Conservation (phyloP, 1,139 yeast species). For the Spathaspora sp. region DNA sequence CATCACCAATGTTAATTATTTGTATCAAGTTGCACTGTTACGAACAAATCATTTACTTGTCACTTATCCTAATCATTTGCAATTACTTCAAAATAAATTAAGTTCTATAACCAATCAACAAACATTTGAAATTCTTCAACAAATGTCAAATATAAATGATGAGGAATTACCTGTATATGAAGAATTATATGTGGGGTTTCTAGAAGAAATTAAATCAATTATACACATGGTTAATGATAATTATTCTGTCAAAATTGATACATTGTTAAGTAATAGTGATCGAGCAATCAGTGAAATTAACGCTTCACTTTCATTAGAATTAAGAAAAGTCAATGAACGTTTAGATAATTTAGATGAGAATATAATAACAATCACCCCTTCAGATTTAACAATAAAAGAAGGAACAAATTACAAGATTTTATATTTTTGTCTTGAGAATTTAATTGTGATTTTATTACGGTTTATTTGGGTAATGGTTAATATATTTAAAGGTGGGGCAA, state of each 20-base stretch:
- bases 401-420: slow-evolving; percentile 31
- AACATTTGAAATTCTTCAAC: slow-evolving; percentile 24
- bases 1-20: slow-evolving; percentile 11
- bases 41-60: slow-evolving; percentile 26
- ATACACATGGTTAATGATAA: slow-evolving; percentile 41
- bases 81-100: slow-evolving; percentile 19
- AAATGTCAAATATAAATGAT: slow-evolving; percentile 32
- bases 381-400: slow-evolving; percentile 24
- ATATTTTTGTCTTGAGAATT: slow-evolving; percentile 42
- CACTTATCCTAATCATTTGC: slow-evolving; percentile 31
- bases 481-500: slow-evolving; percentile 43
- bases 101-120: slow-evolving; percentile 21
- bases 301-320: slow-evolving; percentile 72
- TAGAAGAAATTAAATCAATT: slow-evolving; percentile 39
- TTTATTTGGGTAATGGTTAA: slow-evolving; percentile 69
- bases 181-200: slow-evolving; percentile 30
- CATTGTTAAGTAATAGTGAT: slow-evolving; percentile 67
- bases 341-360: slow-evolving; percentile 52
- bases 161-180: slow-evolving; percentile 39
- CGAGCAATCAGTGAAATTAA: slow-evolving; percentile 79
- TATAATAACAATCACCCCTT: slow-evolving; percentile 29
- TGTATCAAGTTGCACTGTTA: slow-evolving; percentile 19
- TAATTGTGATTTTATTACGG: slow-evolving; percentile 66
- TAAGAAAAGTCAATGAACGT: slow-evolving; percentile 68
- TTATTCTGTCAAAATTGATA: slow-evolving; percentile 57